A percentile compares a stretch with the other conserved stretches of the same genome.
Evolutionary conservation across 2,329 filamentous ascomycete species (phyloP).

Genomic region (Fusarium lyarnte): DNA sequence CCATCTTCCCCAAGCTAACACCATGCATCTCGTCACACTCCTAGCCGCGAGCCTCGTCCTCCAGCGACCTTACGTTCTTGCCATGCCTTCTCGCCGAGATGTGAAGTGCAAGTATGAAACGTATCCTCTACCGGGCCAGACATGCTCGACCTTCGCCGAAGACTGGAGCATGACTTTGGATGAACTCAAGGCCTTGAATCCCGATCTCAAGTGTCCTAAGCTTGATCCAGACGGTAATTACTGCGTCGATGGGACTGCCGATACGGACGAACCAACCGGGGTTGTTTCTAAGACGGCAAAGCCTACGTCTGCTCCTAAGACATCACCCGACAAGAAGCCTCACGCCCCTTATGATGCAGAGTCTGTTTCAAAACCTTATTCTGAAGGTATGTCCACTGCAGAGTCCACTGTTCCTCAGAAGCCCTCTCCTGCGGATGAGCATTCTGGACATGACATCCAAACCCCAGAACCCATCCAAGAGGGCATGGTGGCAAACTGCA

Average conservation of each 20-base stretch:
- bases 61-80: neutral
- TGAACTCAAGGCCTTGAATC: neutral
- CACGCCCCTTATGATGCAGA: rapidly evolving
- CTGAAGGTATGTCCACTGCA: neutral
- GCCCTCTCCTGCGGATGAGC: neutral
- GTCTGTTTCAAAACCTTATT: neutral
- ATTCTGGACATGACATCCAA: neutral
- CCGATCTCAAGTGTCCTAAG: neutral
- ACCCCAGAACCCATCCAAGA: neutral
- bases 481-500: constrained; percentile 1
- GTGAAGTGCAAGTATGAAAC: neutral
- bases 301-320: neutral
- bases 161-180: neutral
- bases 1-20: rapidly evolving
- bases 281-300: neutral
- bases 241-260: neutral
- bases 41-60: neutral
- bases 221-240: neutral
- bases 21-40: neutral
- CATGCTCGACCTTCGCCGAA: neutral
- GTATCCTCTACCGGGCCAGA: neutral
- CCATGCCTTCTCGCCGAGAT: neutral
- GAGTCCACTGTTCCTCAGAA: neutral
- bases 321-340: neutral
- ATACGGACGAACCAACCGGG: neutral